Evolutionary conservation across 2,329 filamentous ascomycete species (phyloP).

Genomic region (Scorias spongiosa): DNA sequence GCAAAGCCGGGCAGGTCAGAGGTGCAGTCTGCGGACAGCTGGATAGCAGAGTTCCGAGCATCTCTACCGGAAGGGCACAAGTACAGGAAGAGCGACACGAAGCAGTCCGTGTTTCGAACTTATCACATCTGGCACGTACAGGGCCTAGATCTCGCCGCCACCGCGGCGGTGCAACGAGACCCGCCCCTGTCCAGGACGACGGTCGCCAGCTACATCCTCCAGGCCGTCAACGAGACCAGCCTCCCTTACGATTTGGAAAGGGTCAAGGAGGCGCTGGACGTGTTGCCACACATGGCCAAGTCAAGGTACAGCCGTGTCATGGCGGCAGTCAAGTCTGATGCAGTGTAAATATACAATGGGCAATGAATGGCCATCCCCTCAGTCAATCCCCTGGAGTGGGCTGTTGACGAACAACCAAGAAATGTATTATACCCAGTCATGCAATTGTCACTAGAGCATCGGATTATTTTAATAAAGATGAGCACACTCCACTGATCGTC

Average conservation of each 20-base stretch:
- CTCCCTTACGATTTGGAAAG: slow-evolving; percentile 31
- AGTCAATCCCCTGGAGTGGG: too few relatives aligned
- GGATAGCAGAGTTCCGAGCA: slow-evolving; percentile 4
- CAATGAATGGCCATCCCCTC: too few relatives aligned
- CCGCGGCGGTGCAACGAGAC: slow-evolving; percentile 43
- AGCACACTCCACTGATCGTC: too few relatives aligned
- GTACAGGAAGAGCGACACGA: slow-evolving; percentile 1
- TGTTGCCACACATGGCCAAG: slow-evolving; percentile 11
- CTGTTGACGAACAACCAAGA: too few relatives aligned
- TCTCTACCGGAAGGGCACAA: slow-evolving; percentile 2
- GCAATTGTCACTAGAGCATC: too few relatives aligned
- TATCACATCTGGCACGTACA: slow-evolving; percentile 52
- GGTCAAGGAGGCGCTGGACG: slow-evolving; percentile 10
- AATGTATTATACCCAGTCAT: too few relatives aligned
- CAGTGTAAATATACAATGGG: too few relatives aligned
- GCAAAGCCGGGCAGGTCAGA: slow-evolving; percentile 1
- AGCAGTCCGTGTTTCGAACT: slow-evolving; percentile 24
- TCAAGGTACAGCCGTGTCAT: slow-evolving; percentile 7
- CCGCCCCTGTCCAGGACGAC: slow-evolving; percentile 44
- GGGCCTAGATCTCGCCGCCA: slow-evolving; percentile 30
- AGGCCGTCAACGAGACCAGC: slow-evolving; percentile 36
- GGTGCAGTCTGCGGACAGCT: slow-evolving; percentile 6
- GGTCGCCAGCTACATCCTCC: slow-evolving; percentile 44
- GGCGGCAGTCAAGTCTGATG: not conserved
- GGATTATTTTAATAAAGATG: too few relatives aligned